These are phyloP conservation scores for Jackrogersella minutella DNA, from an alignment of 495 filamentous ascomycete species.

Conservation along the genomic window DNA sequence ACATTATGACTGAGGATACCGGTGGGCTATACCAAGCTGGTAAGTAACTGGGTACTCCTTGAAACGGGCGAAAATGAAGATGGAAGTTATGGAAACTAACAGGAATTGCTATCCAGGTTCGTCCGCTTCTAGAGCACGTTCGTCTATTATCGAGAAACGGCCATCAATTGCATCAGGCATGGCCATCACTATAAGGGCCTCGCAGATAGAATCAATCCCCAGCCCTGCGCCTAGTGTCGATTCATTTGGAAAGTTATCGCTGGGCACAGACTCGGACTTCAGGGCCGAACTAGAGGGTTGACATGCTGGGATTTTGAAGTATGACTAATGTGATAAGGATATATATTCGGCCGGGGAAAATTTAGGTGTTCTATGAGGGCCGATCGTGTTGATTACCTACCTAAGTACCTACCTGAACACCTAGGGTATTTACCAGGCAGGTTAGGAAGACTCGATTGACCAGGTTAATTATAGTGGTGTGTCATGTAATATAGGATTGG, in stretches of 20 bases:
- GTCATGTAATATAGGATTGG: too few species aligned
- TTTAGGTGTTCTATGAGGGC: too few species aligned
- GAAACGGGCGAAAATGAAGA: background rate
- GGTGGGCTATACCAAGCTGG: constrained; percentile 46
- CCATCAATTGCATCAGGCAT: constrained; percentile 42
- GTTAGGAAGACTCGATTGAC: background rate
- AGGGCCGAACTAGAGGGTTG: constrained; percentile 31
- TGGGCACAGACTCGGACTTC: constrained; percentile 19
- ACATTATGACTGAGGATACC: constrained; percentile 43
- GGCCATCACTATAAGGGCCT: constrained; percentile 20
- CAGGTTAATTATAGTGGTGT: too few species aligned
- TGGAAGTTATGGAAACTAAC: constrained; percentile 37
- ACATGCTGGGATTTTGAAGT: background rate
- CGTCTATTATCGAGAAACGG: constrained; percentile 44
- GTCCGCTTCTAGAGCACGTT: constrained; percentile 43
- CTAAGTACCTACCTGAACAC: too few species aligned
- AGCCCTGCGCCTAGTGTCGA: constrained; percentile 22
- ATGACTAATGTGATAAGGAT: background rate
- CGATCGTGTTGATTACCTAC: too few species aligned
- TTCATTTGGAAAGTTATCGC: constrained; percentile 24
- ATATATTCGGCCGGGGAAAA: background rate
- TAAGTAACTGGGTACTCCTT: constrained; percentile 13
- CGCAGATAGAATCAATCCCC: background rate
- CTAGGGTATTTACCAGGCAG: background rate
- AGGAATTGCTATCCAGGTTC: constrained; percentile 39